phyloP scores from a whole-genome alignment of 176 grass and related monocot species.

The Musa beccarii region DNA sequence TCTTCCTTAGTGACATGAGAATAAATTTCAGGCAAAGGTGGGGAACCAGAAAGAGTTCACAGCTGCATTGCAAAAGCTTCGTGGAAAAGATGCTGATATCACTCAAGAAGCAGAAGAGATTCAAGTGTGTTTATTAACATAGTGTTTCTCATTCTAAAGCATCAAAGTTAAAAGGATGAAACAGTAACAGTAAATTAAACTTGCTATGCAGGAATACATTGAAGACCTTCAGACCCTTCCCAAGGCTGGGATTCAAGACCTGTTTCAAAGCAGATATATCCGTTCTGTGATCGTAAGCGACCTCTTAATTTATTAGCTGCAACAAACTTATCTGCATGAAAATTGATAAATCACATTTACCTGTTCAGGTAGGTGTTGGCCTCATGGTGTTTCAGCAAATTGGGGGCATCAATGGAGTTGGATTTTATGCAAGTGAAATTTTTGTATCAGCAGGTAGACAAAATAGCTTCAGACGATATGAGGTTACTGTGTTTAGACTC shows the following conservation, averaged over 20 bases:
- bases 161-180: neutral
- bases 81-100: slow-evolving; percentile 39
- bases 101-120: slow-evolving; percentile 55
- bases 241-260: slow-evolving; percentile 34
- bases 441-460: slow-evolving; percentile 58
- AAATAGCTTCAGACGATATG: no score
- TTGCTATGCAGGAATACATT: slow-evolving; percentile 46
- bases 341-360: neutral
- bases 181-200: neutral
- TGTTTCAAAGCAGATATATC: slow-evolving; percentile 55
- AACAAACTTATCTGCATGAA: neutral
- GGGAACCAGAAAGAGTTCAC: slow-evolving; percentile 51
- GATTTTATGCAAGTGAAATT: slow-evolving; percentile 54
- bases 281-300: slow-evolving; percentile 54
- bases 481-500: no score
- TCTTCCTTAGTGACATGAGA: neutral
- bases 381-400: slow-evolving; percentile 71
- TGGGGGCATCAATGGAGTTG: slow-evolving; percentile 53
- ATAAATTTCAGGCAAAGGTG: slow-evolving; percentile 42
- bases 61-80: slow-evolving; percentile 46
- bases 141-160: neutral
- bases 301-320: slow-evolving; percentile 1
- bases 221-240: slow-evolving; percentile 44
- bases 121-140: slow-evolving; percentile 32
- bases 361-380: slow-evolving; percentile 46